phyloP scores from a whole-genome alignment of 2,329 filamentous ascomycete genomes.

The Aspergillus uvarum region DNA sequence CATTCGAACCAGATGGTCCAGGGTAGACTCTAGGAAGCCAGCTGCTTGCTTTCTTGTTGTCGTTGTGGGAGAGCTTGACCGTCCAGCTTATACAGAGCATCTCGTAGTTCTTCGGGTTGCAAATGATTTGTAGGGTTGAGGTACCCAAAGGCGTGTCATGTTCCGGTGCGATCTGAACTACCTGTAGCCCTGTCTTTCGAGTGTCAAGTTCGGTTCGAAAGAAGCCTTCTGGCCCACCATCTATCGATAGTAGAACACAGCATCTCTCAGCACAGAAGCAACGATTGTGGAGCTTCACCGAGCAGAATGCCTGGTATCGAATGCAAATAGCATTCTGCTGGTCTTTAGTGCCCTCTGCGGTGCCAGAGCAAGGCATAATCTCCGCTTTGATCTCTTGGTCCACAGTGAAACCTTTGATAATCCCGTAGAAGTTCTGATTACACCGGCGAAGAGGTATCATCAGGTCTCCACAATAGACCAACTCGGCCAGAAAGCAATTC shows the following conservation, averaged over 20 bases:
- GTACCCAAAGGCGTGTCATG: constrained; percentile 15
- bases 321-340: constrained; percentile 16
- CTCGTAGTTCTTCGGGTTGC: constrained; percentile 23
- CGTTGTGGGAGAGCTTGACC: constrained; percentile 10
- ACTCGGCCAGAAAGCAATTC: constrained; percentile 33
- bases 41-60: constrained; percentile 10
- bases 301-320: constrained; percentile 32
- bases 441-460: constrained; percentile 31
- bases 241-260: constrained; percentile 27
- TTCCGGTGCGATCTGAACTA: constrained; percentile 20
- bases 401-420: constrained; percentile 31
- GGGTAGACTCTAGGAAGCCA: constrained; percentile 33
- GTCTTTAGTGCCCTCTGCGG: constrained; percentile 1
- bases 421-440: constrained; percentile 28
- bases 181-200: constrained; percentile 12
- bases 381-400: constrained; percentile 24
- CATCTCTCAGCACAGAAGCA: constrained; percentile 34
- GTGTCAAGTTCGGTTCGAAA: constrained; percentile 23
- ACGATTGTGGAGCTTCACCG: constrained; percentile 27
- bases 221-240: constrained; percentile 31
- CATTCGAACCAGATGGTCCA: constrained; percentile 7
- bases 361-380: neutral
- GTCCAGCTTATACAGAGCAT: constrained; percentile 31
- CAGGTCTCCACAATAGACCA: constrained; percentile 23
- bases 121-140: constrained; percentile 25